Percentiles rank a stretch among this genome's conserved stretches.
phyloP scores from a whole-genome alignment of 192 early-diverging fungal genomes.

The Entomortierella lignicola region DNA sequence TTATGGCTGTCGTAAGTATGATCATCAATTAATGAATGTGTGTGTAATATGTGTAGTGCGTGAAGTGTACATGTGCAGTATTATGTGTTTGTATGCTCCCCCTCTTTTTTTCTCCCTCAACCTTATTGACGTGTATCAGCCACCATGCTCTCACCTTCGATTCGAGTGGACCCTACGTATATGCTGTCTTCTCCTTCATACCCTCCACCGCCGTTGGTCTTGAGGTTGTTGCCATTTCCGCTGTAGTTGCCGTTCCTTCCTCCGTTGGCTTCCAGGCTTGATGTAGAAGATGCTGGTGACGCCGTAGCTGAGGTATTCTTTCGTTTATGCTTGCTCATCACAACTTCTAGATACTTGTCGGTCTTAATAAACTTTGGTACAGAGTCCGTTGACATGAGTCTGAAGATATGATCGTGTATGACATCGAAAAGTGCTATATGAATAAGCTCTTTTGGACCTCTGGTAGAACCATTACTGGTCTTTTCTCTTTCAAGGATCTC shows the following conservation, averaged over 20 bases:
- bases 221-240: slow-evolving; percentile 1
- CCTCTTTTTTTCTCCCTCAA: background rate
- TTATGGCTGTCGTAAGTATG: no score
- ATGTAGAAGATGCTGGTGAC: background rate
- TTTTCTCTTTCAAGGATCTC: background rate
- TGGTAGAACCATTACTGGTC: background rate
- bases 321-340: slow-evolving; percentile 46
- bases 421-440: slow-evolving; percentile 64
- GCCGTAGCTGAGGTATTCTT: slow-evolving; percentile 1
- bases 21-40: no score
- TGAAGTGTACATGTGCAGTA: no score
- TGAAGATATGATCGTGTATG: slow-evolving; percentile 77
- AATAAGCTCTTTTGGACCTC: slow-evolving; percentile 23
- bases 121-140: slow-evolving; percentile 19
- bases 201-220: slow-evolving; percentile 1
- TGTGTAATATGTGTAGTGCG: no score
- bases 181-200: background rate
- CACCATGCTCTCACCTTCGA: slow-evolving; percentile 42
- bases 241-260: background rate
- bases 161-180: slow-evolving; percentile 19
- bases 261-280: background rate
- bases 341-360: slow-evolving; percentile 57
- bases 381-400: slow-evolving; percentile 79
- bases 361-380: slow-evolving; percentile 81
- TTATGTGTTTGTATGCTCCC: slow-evolving; percentile 1